phyloP scores from a whole-genome alignment of 495 filamentous ascomycete species.

The Baudoinia panamericana region DNA sequence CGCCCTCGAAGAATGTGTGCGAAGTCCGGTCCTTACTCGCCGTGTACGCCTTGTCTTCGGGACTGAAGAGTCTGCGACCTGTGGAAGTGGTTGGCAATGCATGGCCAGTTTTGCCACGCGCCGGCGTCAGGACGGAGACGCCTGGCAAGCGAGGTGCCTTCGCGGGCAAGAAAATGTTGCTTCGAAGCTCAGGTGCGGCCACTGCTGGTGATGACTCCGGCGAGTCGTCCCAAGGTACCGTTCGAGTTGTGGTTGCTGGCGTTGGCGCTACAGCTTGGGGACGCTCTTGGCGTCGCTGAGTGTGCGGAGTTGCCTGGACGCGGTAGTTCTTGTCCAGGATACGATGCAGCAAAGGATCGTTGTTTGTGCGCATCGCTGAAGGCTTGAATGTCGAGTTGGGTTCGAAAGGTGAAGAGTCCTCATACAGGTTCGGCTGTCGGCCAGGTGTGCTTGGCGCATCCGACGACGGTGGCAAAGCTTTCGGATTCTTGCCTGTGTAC shows the following conservation, averaged over 20 bases:
- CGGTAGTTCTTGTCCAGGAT: conserved; percentile 89
- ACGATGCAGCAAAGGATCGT: conserved; percentile 71
- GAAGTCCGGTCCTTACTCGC: conserved; percentile 51
- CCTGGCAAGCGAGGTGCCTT: conserved; percentile 51
- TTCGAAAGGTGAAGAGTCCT: conserved; percentile 29
- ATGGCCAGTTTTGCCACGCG: conserved; percentile 9
- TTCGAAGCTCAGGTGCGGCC: conserved; percentile 65
- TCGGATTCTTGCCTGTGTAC: conserved; percentile 19
- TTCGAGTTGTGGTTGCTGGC: conserved; percentile 26
- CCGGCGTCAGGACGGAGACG: conserved; percentile 50
- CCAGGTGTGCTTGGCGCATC: conserved; percentile 36
- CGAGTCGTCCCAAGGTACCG: conserved; percentile 36
- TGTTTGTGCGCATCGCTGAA: conserved; percentile 23
- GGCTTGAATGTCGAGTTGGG: conserved; percentile 22
- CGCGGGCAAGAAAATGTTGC: conserved; percentile 70
- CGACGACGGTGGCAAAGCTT: conserved; percentile 32
- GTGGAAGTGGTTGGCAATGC: conserved; percentile 31
- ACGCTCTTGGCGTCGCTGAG: conserved; percentile 28
- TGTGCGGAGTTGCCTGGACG: conserved; percentile 78
- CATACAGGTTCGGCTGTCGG: conserved; percentile 21
- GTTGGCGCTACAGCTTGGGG: conserved; percentile 18
- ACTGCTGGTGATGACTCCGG: conserved; percentile 66
- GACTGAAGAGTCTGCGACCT: conserved; percentile 16
- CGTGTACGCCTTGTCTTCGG: conserved; percentile 24
- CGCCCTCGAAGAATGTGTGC: conserved; percentile 32